Evolutionary conservation across 1,139 yeast species (phyloP).

Genomic region (Kodamaea ohmeri): DNA sequence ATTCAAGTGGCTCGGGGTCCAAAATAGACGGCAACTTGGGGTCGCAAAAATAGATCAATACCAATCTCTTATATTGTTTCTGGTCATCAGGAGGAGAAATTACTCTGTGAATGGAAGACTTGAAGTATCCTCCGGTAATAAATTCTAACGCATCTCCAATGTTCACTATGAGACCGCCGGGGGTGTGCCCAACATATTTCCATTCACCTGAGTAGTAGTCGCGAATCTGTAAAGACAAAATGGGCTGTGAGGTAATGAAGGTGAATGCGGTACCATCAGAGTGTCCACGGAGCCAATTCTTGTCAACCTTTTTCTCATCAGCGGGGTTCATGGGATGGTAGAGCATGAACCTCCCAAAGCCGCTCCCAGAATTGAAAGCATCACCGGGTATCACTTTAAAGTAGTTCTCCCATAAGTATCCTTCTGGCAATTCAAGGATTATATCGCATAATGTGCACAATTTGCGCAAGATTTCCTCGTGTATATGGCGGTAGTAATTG

Average conservation of each 20-base stretch:
- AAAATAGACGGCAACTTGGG: slow-evolving; percentile 18
- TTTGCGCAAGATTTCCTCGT: slow-evolving; percentile 24
- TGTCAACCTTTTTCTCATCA: slow-evolving; percentile 21
- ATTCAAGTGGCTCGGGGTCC: slow-evolving; percentile 19
- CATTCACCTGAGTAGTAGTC: slow-evolving; percentile 26
- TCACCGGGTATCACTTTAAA: slow-evolving; percentile 25
- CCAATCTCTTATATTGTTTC: slow-evolving; percentile 22
- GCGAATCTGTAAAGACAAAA: slow-evolving; percentile 27
- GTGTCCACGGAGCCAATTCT: slow-evolving; percentile 29
- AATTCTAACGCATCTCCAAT: slow-evolving; percentile 31
- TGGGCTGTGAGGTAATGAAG: slow-evolving; percentile 30
- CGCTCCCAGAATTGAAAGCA: slow-evolving; percentile 27
- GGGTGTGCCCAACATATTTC: slow-evolving; percentile 28
- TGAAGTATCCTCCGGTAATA: slow-evolving; percentile 31
- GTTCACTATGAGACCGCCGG: slow-evolving; percentile 27
- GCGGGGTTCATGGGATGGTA: slow-evolving; percentile 29
- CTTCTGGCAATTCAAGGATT: slow-evolving; percentile 33
- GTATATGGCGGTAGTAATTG: slow-evolving; percentile 27
- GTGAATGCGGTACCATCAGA: slow-evolving; percentile 31
- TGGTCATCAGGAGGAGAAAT: slow-evolving; percentile 31
- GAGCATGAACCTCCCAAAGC: slow-evolving; percentile 34
- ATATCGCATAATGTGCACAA: slow-evolving; percentile 28
- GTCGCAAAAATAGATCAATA: slow-evolving; percentile 27
- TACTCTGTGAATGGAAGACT: slow-evolving; percentile 30
- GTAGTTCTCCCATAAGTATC: slow-evolving; percentile 30